Evolutionary conservation across 176 grass and related monocot genomes (phyloP).

Genomic region (Puya raimondii): DNA sequence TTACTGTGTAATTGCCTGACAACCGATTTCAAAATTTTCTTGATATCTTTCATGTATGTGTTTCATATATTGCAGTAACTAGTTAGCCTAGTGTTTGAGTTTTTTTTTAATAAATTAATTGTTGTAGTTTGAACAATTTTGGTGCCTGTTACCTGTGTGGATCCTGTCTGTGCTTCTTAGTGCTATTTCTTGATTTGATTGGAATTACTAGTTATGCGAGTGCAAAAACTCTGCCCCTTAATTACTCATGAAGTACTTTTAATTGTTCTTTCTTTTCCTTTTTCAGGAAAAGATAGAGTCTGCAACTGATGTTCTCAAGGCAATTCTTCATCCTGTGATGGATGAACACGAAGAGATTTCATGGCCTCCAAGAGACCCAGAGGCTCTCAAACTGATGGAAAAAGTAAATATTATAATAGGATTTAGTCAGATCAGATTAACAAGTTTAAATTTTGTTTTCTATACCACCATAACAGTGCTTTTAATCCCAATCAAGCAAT

Average conservation of each 20-base stretch:
- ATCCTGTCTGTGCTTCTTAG: background rate
- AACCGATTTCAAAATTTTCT: background rate
- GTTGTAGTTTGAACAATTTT: background rate
- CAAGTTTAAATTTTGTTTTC: background rate
- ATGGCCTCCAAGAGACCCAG: constrained; percentile 69
- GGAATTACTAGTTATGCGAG: background rate
- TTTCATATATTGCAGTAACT: background rate
- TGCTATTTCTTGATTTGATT: background rate
- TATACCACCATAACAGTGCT: background rate
- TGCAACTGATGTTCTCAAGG: constrained; percentile 82
- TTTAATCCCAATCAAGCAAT: background rate
- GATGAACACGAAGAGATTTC: constrained; percentile 52
- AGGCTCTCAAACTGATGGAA: constrained; percentile 64
- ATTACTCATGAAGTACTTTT: background rate
- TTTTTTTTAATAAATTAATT: too few relatives aligned
- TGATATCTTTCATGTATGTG: background rate
- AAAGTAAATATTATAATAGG: constrained; percentile 30
- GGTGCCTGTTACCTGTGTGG: background rate
- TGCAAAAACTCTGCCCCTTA: background rate
- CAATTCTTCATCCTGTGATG: constrained; percentile 66
- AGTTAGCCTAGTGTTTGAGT: too few relatives aligned
- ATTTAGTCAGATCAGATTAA: background rate
- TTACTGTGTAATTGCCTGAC: too few relatives aligned
- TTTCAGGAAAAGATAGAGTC: constrained; percentile 83
- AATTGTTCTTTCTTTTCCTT: constrained; percentile 11